Base-by-base conservation (phyloP, 106 monocot genomes). In the Apostasia shenzhenica region DNA sequence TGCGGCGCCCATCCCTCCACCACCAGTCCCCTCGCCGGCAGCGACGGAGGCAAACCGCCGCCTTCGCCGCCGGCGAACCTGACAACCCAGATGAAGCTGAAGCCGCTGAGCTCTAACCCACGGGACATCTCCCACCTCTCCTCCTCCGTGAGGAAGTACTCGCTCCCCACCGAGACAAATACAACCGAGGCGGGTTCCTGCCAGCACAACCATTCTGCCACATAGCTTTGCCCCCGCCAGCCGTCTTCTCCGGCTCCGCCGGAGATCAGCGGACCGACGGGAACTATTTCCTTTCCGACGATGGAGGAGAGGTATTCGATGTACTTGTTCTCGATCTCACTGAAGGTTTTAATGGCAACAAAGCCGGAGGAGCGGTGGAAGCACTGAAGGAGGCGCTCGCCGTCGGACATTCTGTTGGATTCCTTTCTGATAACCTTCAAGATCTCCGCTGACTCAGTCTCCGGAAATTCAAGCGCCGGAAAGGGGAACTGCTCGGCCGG, bases 1-100 rank as follows among this genome's bases (percentile, higher is more conserved):
- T 92, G 91, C 26, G 87, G 84, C 14, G 82, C 88, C 88, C 88
- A 92, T 1, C 85, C 88, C 55, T 82, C 72, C 52, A 82, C 48
- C 10, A 92, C 70, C 80, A 76, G 10, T 26, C 85, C 84, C 6
- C 54, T 70, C 9, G 39, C 45, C n/a, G 14, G 57, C 45, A 3
- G 39, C 70, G 12, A 66, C 54, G 59, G 72, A 66, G 52, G 72
- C 67, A 82, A 77, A 2, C 73, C 79, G 9, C 41, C 38, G 1
- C 55, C 6, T 45, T 13, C 3, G 48, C 41, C 43, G 3, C 11
- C 47, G 13, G 47, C 8, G 63, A 74, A 82, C 69, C 88, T 73
- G 14, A 88, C 72, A 4, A 85, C 85, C 87, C 87, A 88, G 52
- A 91, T 58, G 64, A 82, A 91, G 54, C 44, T 13, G 50, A 82